Evolutionary conservation across 2,329 filamentous ascomycete species (phyloP).

Genomic region (Myriosclerotinia curreyana): DNA sequence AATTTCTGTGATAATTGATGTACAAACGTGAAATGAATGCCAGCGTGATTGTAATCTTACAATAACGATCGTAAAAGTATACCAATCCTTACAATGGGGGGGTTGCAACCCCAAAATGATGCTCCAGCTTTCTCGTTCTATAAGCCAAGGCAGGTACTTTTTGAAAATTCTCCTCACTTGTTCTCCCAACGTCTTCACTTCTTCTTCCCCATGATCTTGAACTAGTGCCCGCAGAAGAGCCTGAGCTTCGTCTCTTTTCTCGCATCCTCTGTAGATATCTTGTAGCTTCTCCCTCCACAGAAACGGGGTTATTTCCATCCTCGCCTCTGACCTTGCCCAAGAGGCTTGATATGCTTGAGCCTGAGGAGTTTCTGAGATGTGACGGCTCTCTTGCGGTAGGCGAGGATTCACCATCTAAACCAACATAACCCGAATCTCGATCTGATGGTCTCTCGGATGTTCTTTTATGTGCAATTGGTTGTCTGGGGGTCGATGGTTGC

Average conservation of each 20-base stretch:
- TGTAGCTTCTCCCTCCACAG: constrained; percentile 18
- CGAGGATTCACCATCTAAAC: background rate
- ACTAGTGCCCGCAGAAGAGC: background rate
- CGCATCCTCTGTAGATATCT: constrained; percentile 14
- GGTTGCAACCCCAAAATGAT: background rate
- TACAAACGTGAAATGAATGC: constrained; percentile 1
- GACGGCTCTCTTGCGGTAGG: background rate
- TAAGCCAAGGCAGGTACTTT: background rate
- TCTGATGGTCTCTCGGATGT: background rate
- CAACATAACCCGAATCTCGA: background rate
- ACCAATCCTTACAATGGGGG: background rate
- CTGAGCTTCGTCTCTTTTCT: constrained; percentile 16
- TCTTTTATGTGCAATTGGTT: constrained; percentile 1
- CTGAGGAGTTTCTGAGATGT: constrained; percentile 9
- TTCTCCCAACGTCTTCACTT: background rate
- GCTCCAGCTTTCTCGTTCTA: constrained; percentile 1
- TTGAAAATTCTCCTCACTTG: constrained; percentile 1
- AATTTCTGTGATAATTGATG: background rate
- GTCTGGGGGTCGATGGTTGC: background rate
- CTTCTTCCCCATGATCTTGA: background rate
- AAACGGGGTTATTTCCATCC: background rate
- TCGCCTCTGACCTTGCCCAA: constrained; percentile 13
- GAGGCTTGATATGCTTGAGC: constrained; percentile 10
- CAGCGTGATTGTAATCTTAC: background rate
- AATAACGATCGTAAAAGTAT: background rate